Conservation (phyloP, 192 early-diverging fungal genomes). For the Backusella westeae region DNA sequence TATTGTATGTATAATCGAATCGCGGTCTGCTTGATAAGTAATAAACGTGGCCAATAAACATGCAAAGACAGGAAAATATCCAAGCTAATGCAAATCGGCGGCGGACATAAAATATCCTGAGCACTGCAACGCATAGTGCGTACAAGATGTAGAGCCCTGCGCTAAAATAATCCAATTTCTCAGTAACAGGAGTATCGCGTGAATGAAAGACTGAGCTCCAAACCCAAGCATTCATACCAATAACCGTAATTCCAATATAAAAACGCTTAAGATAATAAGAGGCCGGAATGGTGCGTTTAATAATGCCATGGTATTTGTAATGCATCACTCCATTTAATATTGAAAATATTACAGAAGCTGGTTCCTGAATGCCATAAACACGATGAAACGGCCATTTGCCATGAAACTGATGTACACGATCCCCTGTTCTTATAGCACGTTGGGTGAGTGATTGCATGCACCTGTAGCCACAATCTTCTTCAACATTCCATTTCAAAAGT, state of each 20-base stretch:
- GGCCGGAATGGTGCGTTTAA: slow-evolving; percentile 42
- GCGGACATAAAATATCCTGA: slow-evolving; percentile 56
- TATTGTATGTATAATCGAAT: slow-evolving; percentile 97
- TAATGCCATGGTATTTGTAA: slow-evolving; percentile 46
- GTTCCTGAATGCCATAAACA: slow-evolving; percentile 88
- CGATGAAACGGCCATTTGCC: slow-evolving; percentile 98
- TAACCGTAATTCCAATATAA: slow-evolving; percentile 54
- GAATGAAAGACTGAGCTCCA: slow-evolving; percentile 91
- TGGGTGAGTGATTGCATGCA: slow-evolving; percentile 83
- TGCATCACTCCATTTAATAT: slow-evolving; percentile 84
- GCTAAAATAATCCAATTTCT: slow-evolving; percentile 94
- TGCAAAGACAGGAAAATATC: slow-evolving; percentile 18
- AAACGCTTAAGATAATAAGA: slow-evolving; percentile 59
- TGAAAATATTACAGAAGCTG: slow-evolving; percentile 91
- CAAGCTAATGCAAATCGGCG: slow-evolving; percentile 41
- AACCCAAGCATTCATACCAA: slow-evolving; percentile 80
- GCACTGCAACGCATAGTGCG: slow-evolving; percentile 65
- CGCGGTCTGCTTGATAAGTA: slow-evolving; percentile 66
- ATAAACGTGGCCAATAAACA: slow-evolving; percentile 57
- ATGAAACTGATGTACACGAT: slow-evolving; percentile 79
- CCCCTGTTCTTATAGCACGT: slow-evolving; percentile 35
- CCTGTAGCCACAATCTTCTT: slow-evolving; percentile 80
- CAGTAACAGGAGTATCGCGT: slow-evolving; percentile 82
- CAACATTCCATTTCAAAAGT: slow-evolving; percentile 72
- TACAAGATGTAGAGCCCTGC: slow-evolving; percentile 80